These are phyloP conservation scores for Raddia distichophylla DNA, from an alignment of 176 grass and related monocot species.

Conservation along the genomic window DNA sequence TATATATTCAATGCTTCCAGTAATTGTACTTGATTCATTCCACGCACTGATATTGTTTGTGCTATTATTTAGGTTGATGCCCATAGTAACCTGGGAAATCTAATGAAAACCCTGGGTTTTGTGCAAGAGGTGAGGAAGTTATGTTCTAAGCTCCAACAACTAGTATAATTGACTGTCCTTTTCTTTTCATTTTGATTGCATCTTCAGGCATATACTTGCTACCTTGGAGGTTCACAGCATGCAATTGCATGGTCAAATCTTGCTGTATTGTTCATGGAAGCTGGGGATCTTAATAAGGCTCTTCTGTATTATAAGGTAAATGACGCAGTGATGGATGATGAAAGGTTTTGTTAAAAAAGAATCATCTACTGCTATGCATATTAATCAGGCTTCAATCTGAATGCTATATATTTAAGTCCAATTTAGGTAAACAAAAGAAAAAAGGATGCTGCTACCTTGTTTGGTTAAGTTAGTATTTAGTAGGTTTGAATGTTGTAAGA, in stretches of 20 bases:
- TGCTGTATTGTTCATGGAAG: constrained; percentile 93
- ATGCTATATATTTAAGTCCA: neutral
- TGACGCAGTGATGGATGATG: neutral
- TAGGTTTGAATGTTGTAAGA: neutral
- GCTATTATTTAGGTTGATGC: constrained; percentile 85
- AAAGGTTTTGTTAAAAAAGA: neutral
- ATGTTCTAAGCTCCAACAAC: neutral
- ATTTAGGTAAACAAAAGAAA: neutral
- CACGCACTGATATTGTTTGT: constrained; percentile 37
- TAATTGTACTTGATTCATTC: neutral
- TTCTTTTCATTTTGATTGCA: neutral
- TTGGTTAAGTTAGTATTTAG: neutral
- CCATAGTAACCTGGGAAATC: constrained; percentile 94
- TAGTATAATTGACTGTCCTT: neutral
- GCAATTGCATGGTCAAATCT: constrained; percentile 99
- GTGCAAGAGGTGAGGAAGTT: constrained; percentile 72
- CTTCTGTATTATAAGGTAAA: constrained; percentile 90
- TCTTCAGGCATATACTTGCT: constrained; percentile 82
- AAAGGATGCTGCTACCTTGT: neutral
- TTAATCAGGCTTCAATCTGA: neutral
- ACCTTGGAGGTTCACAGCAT: constrained; percentile 82
- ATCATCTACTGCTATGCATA: neutral
- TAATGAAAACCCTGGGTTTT: constrained; percentile 96
- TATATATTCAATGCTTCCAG: constrained; percentile 11
- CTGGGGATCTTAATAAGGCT: constrained; percentile 79